These are phyloP conservation scores for Scenedesmus sp. DNA, from an alignment of 163 green algal species.

Conservation along the genomic window DNA sequence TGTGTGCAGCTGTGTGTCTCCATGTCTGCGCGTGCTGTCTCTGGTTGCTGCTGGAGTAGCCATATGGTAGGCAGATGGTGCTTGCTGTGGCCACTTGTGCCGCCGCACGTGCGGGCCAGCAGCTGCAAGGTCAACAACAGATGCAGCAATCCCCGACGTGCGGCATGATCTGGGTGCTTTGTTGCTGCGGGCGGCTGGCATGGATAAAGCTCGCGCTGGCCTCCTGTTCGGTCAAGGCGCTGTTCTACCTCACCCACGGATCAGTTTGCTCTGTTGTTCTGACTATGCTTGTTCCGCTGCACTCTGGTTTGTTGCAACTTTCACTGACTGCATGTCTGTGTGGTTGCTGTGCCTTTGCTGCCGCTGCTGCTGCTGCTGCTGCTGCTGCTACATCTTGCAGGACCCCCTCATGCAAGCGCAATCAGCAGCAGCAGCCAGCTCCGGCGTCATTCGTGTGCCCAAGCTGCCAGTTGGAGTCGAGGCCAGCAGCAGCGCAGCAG, in stretches of 20 bases:
- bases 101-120: constrained; percentile 65
- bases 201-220: too few relatives aligned
- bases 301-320: too few relatives aligned
- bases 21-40: too few relatives aligned
- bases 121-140: background rate
- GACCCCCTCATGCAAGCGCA: constrained; percentile 14
- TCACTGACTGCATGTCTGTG: too few relatives aligned
- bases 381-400: background rate
- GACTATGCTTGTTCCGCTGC: too few relatives aligned
- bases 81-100: constrained; percentile 79
- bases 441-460: constrained; percentile 19
- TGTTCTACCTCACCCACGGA: too few relatives aligned
- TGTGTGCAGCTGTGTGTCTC: constrained; percentile 84
- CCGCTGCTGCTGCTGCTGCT: background rate
- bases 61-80: constrained; percentile 85
- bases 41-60: too few relatives aligned
- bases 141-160: background rate
- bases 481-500: constrained; percentile 48
- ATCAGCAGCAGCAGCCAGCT: background rate
- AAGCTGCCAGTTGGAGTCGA: constrained; percentile 23
- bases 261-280: too few relatives aligned
- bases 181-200: background rate
- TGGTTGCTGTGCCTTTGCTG: background rate
- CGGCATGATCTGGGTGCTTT: background rate
- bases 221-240: too few relatives aligned